A percentile compares a stretch with the other conserved stretches of the same genome.
phyloP scores from a whole-genome alignment of 2,329 filamentous ascomycete species.

The Verticillium alfalfae region DNA sequence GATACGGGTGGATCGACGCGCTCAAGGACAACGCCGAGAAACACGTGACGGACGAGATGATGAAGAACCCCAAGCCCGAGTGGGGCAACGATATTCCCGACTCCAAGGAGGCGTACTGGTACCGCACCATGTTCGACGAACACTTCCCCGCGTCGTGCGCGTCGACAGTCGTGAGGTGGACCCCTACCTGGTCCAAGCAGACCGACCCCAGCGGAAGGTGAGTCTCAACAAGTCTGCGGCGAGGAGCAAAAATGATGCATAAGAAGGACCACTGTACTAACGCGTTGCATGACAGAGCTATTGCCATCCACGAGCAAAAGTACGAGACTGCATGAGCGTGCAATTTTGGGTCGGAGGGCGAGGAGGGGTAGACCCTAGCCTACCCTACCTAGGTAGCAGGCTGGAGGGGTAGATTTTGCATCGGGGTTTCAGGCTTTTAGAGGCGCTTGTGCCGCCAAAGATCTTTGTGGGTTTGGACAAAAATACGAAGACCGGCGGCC shows the following conservation, averaged over 20 bases:
- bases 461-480: background rate
- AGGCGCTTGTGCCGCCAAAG: background rate
- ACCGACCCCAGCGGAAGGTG: conserved; percentile 90
- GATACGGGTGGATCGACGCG: conserved; percentile 97
- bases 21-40: conserved; percentile 91
- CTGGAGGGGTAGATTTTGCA: conserved; percentile 4
- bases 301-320: conserved; percentile 69
- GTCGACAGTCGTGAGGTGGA: conserved; percentile 92
- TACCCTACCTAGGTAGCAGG: conserved; percentile 10
- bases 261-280: conserved; percentile 3
- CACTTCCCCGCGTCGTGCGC: conserved; percentile 93
- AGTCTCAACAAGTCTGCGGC: conserved; percentile 17
- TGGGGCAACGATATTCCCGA: conserved; percentile 93
- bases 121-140: conserved; percentile 97
- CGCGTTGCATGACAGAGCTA: conserved; percentile 50
- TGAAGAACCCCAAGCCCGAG: conserved; percentile 95
- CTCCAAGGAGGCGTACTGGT: conserved; percentile 99
- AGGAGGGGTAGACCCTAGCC: conserved; percentile 5
- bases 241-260: background rate
- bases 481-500: background rate
- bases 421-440: conserved; percentile 4
- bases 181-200: conserved; percentile 95
- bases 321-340: conserved; percentile 46
- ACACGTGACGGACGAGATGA: conserved; percentile 91
- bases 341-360: conserved; percentile 1